Conservation (phyloP, 2,329 filamentous ascomycete species). For the Penicillium fuscoglaucum region DNA sequence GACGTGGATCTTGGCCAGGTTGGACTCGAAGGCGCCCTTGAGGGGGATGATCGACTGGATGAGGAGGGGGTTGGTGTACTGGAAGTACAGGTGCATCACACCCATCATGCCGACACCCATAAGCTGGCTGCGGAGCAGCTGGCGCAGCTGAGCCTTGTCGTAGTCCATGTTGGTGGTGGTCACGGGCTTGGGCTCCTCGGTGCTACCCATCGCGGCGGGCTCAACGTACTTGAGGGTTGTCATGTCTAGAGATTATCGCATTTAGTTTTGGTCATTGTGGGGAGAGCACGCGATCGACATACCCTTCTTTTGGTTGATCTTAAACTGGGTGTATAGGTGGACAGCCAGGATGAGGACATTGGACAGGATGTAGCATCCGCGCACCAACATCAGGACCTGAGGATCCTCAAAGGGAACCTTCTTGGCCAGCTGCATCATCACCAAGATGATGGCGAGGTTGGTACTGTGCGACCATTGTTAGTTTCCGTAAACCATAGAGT, state of each 20-base stretch:
- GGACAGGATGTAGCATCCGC: conserved; percentile 64
- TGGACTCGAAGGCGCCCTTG: conserved; percentile 92
- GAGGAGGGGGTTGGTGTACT: conserved; percentile 98
- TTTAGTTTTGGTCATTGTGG: neutral
- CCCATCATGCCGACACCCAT: conserved; percentile 98
- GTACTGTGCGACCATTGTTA: conserved; percentile 57
- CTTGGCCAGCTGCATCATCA: conserved; percentile 98
- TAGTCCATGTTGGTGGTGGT: conserved; percentile 97
- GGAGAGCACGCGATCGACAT: conserved; percentile 35
- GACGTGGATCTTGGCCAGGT: conserved; percentile 93
- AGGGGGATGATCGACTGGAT: conserved; percentile 98
- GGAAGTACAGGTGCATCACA: conserved; percentile 98
- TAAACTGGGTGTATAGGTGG: conserved; percentile 79
- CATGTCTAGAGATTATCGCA: conserved; percentile 63
- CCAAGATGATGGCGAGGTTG: conserved; percentile 91
- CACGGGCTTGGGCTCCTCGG: conserved; percentile 92
- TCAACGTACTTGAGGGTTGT: conserved; percentile 99
- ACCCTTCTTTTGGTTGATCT: conserved; percentile 99
- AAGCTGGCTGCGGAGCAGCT: conserved; percentile 82
- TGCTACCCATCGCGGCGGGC: conserved; percentile 86
- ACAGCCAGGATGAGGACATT: conserved; percentile 81
- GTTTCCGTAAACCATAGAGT: neutral
- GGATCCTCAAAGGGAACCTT: conserved; percentile 91
- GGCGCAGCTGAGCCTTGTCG: conserved; percentile 81
- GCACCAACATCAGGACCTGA: conserved; percentile 64